Evolutionary conservation across 2,329 filamentous ascomycete species (phyloP).

Genomic region (Fusarium tupiense): DNA sequence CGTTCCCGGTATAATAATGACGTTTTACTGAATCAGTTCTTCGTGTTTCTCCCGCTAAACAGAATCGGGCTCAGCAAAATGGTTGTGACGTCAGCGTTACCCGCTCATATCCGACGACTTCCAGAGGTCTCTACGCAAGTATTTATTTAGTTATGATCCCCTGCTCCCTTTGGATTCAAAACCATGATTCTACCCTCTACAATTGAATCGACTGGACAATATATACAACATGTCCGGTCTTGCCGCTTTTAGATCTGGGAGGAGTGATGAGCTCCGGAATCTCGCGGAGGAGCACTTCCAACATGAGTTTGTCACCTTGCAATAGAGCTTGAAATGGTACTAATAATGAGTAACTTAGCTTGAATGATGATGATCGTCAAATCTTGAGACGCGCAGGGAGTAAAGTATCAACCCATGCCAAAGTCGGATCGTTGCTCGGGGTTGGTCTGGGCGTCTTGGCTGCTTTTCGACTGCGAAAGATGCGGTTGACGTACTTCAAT

Average conservation of each 20-base stretch:
- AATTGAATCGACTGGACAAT: no score
- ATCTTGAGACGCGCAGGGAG: background rate
- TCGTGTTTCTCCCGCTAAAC: background rate
- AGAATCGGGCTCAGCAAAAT: no score
- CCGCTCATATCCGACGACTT: no score
- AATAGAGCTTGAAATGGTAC: no score
- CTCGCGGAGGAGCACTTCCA: constrained; percentile 1
- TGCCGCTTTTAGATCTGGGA: background rate
- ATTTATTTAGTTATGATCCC: no score
- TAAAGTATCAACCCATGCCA: background rate
- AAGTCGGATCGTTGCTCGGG: background rate
- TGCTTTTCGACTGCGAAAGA: background rate
- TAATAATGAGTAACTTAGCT: background rate
- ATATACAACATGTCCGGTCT: background rate
- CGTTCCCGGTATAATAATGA: background rate
- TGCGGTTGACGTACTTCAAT: constrained; percentile 10
- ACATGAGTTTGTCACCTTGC: background rate
- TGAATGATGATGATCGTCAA: background rate
- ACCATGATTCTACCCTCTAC: no score
- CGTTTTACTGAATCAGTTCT: background rate
- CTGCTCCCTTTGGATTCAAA: no score
- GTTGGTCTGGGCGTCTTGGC: background rate
- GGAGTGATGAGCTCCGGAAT: background rate
- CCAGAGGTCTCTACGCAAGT: no score
- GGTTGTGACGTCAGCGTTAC: no score